A percentile compares a stretch with the other conserved stretches of the same genome.
These are phyloP conservation scores for Aspergillus novoparasiticus DNA, from an alignment of 2,329 filamentous ascomycete species.

Conservation along the genomic window DNA sequence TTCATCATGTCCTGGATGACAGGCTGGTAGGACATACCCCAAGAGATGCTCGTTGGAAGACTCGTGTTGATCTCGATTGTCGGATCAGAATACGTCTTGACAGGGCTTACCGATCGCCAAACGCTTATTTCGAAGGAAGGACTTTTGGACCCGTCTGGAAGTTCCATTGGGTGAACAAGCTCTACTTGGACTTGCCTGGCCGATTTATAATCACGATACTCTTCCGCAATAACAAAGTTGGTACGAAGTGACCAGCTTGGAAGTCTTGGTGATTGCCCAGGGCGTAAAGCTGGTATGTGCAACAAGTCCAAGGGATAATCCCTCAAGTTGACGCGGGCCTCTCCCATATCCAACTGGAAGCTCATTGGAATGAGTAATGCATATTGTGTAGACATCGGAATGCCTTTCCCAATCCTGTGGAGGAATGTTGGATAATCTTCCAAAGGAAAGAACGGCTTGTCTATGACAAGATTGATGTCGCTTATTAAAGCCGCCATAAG, in stretches of 20 bases:
- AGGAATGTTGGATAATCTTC: constrained; percentile 81
- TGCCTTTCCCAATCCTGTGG: constrained; percentile 90
- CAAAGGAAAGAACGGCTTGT: constrained; percentile 90
- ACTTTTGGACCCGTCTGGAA: constrained; percentile 56
- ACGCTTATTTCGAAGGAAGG: constrained; percentile 82
- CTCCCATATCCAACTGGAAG: constrained; percentile 85
- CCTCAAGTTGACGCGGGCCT: constrained; percentile 80
- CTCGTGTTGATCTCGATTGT: constrained; percentile 89
- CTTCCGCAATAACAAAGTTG: constrained; percentile 95
- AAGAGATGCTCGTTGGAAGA: constrained; percentile 89
- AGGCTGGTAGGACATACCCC: constrained; percentile 96
- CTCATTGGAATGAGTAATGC: constrained; percentile 87
- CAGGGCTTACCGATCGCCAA: constrained; percentile 84
- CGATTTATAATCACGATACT: constrained; percentile 79
- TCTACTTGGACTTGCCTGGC: constrained; percentile 79
- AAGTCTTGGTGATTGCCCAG: constrained; percentile 75
- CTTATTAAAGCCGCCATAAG: constrained; percentile 79
- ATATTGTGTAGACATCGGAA: constrained; percentile 90
- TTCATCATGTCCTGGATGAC: constrained; percentile 99
- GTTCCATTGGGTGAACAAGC: constrained; percentile 72
- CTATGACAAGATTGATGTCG: constrained; percentile 81
- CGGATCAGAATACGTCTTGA: constrained; percentile 96
- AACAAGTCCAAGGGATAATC: constrained; percentile 93
- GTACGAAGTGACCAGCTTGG: constrained; percentile 83
- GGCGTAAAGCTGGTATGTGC: constrained; percentile 81